Conservation (phyloP, 306 rosid genomes). For the Styphnolobium japonicum region DNA sequence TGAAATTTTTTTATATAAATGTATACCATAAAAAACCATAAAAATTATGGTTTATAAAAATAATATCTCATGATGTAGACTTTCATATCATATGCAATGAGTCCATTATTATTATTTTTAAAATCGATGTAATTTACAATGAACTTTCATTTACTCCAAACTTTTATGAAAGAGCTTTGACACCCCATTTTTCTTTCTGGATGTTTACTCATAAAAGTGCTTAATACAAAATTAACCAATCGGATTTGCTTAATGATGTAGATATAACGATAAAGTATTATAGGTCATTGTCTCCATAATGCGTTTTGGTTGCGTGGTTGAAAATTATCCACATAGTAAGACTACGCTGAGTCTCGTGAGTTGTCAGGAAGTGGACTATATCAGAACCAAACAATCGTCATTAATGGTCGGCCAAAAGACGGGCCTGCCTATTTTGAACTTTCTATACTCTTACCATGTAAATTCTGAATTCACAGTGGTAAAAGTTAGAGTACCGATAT, state of each 20-base stretch:
- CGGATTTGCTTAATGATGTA: neutral
- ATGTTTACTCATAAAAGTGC: neutral
- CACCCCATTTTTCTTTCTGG: neutral
- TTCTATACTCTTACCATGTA: neutral
- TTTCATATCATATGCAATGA: neutral
- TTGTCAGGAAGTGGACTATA: neutral
- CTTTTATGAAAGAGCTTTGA: neutral
- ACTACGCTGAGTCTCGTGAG: too few species aligned
- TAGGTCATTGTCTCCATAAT: neutral
- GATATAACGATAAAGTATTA: neutral
- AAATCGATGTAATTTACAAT: neutral
- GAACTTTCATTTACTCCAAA: neutral
- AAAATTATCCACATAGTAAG: neutral
- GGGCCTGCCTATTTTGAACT: neutral
- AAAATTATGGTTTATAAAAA: too few species aligned
- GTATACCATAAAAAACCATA: too few species aligned
- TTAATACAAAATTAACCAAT: neutral
- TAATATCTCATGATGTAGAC: too few species aligned
- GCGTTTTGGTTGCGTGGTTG: neutral
- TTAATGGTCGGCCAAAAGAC: neutral
- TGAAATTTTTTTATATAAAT: too few species aligned
- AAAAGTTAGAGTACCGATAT: too few species aligned
- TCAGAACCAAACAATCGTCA: neutral
- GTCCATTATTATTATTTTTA: neutral
- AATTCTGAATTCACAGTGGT: neutral